These are phyloP conservation scores for Amoeboaphelidium occidentale DNA, from an alignment of 371 early-diverging fungal genomes.

Conservation along the genomic window DNA sequence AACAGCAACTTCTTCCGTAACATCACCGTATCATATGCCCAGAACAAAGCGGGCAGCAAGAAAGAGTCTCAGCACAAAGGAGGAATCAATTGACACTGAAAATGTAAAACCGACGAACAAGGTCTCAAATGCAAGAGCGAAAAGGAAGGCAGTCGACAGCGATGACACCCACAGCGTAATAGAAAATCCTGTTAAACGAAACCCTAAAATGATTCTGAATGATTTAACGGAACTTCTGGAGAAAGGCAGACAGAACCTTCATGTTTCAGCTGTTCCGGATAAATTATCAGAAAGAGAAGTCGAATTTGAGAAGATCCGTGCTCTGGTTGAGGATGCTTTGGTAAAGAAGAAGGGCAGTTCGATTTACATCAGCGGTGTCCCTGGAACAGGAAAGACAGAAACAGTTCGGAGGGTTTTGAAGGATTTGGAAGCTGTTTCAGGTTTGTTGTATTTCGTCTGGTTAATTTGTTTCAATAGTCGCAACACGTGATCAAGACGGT, in stretches of 20 bases:
- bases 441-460: not conserved
- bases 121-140: too few relatives aligned
- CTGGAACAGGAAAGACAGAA: slow-evolving; percentile 96
- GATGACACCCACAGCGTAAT: too few relatives aligned
- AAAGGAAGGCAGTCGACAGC: too few relatives aligned
- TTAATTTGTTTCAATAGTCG: not conserved
- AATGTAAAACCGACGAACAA: too few relatives aligned
- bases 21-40: too few relatives aligned
- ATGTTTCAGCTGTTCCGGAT: slow-evolving; percentile 68
- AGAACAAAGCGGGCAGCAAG: too few relatives aligned
- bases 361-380: slow-evolving; percentile 83
- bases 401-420: slow-evolving; percentile 68
- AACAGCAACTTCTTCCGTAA: too few relatives aligned
- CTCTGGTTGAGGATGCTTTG: slow-evolving; percentile 38
- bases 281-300: slow-evolving; percentile 69
- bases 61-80: too few relatives aligned
- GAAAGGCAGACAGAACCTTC: slow-evolving; percentile 44
- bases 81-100: too few relatives aligned
- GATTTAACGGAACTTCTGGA: too few relatives aligned
- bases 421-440: not conserved
- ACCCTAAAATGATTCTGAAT: too few relatives aligned
- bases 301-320: slow-evolving; percentile 53
- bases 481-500: not conserved
- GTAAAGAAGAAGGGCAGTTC: slow-evolving; percentile 53
- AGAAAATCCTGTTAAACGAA: too few relatives aligned